A percentile compares a stretch with the other conserved stretches of the same genome.
Evolutionary conservation across 73 alveolate genomes (phyloP).

Genomic region (Blepharisma japonicum): DNA sequence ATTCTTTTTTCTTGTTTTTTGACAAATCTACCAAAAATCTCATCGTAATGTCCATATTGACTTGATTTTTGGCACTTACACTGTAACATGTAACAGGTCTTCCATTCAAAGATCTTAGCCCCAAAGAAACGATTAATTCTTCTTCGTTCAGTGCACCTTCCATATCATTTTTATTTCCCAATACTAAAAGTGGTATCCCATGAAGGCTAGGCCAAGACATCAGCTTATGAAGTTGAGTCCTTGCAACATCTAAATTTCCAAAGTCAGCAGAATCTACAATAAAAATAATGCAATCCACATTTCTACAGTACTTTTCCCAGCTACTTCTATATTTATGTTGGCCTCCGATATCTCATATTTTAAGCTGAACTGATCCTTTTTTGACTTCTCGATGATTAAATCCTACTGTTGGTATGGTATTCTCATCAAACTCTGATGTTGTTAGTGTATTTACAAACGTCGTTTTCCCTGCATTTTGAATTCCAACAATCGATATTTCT

Average conservation of each 20-base stretch:
- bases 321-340: conserved; percentile 74
- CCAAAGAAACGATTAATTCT: conserved; percentile 67
- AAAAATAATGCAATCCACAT: conserved; percentile 71
- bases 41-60: conserved; percentile 64
- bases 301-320: conserved; percentile 88
- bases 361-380: conserved; percentile 62
- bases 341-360: conserved; percentile 92
- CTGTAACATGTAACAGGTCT: conserved; percentile 82
- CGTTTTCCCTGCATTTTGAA: conserved; percentile 81
- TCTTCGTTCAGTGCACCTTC: conserved; percentile 72
- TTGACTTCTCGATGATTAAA: conserved; percentile 62
- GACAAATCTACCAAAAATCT: conserved; percentile 60
- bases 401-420: conserved; percentile 82
- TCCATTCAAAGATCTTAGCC: conserved; percentile 57
- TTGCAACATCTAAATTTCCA: conserved; percentile 79
- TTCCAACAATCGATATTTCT: conserved; percentile 75
- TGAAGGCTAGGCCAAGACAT: conserved; percentile 76
- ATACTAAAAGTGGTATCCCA: conserved; percentile 69
- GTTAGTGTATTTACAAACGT: conserved; percentile 72
- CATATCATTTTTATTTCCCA: conserved; percentile 80
- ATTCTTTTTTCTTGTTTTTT: conserved; percentile 28
- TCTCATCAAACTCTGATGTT: conserved; percentile 84
- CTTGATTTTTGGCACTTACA: conserved; percentile 68
- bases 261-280: conserved; percentile 80
- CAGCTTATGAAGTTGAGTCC: conserved; percentile 56